These are phyloP conservation scores for Penicillium palitans DNA, from an alignment of 2,329 filamentous ascomycete species.

Conservation along the genomic window DNA sequence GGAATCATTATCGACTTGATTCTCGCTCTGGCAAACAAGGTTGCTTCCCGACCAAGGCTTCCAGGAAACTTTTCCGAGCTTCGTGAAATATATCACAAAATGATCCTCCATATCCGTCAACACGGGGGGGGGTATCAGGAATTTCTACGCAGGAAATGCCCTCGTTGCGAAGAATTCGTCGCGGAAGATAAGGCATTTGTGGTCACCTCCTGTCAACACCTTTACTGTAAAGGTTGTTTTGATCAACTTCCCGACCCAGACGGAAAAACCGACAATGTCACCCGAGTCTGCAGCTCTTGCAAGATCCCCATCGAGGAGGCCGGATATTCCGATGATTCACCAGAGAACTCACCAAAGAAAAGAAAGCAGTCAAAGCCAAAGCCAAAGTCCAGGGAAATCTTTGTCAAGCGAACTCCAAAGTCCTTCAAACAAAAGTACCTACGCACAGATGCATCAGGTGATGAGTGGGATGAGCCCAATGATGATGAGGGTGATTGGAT, in stretches of 20 bases:
- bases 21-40: not conserved
- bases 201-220: constrained; percentile 56
- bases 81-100: accelerated
- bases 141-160: not conserved
- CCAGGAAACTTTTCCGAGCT: not conserved
- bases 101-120: not conserved
- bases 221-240: constrained; percentile 57
- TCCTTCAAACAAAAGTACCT: not conserved
- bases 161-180: constrained; percentile 38
- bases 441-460: not conserved
- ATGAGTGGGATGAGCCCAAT: constrained; percentile 23
- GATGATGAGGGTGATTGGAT: constrained; percentile 32
- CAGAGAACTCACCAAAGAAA: not conserved
- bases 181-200: constrained; percentile 30
- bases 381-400: not conserved
- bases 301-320: constrained; percentile 7
- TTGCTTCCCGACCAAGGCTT: not conserved
- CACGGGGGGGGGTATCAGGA: too few relatives aligned
- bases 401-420: not conserved
- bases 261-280: constrained; percentile 27
- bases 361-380: not conserved
- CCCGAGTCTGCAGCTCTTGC: constrained; percentile 28
- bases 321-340: not conserved
- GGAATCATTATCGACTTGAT: not conserved
- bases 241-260: constrained; percentile 1